Evolutionary conservation across 1,284 basidiomycete species (phyloP).

Genomic region (Inonotus obliquus): DNA sequence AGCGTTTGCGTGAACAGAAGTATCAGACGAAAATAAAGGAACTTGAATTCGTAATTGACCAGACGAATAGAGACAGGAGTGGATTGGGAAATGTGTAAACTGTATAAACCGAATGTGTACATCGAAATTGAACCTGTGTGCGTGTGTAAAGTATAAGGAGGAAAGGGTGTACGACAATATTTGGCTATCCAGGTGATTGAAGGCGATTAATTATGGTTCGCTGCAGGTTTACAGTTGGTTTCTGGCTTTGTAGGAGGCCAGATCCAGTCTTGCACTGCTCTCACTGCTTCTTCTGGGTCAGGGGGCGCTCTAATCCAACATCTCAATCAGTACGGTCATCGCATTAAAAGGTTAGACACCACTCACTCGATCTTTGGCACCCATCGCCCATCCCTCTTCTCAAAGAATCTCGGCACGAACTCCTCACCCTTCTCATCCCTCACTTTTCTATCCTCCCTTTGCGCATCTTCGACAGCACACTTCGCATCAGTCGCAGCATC

Average conservation of each 20-base stretch:
- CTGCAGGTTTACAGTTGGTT: not conserved
- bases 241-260: conserved; percentile 32
- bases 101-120: no score
- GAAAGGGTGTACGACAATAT: no score
- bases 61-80: no score
- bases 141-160: no score
- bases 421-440: conserved; percentile 73
- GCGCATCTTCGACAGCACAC: conserved; percentile 86
- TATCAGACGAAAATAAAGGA: no score
- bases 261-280: conserved; percentile 57
- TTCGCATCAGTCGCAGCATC: conserved; percentile 92
- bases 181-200: no score
- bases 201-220: not conserved
- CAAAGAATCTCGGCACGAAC: conserved; percentile 79
- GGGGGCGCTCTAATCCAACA: conserved; percentile 53
- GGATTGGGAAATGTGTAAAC: no score
- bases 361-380: conserved; percentile 70
- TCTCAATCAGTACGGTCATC: not conserved
- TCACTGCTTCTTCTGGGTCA: conserved; percentile 61
- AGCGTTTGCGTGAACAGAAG: no score
- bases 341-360: conserved; percentile 15
- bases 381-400: conserved; percentile 72
- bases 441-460: conserved; percentile 75
- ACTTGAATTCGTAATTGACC: no score
- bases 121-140: no score